A percentile compares a stretch with the other conserved stretches of the same genome.
phyloP scores from a whole-genome alignment of 768 basidiomycete genomes.

The Russula abietina region DNA sequence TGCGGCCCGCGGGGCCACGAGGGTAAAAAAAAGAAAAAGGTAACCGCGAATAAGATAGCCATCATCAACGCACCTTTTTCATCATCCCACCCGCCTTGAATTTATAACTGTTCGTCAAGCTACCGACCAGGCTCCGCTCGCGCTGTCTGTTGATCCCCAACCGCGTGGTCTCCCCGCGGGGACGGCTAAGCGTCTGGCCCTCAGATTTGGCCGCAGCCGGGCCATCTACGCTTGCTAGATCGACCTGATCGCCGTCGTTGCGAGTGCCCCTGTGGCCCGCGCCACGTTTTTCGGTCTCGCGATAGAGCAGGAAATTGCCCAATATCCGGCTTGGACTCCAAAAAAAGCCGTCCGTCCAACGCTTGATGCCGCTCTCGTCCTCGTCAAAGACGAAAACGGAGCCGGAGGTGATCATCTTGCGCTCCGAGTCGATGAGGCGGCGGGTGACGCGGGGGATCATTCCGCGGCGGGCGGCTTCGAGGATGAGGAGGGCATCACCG shows the following conservation, averaged over 20 bases:
- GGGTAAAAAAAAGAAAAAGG: neutral
- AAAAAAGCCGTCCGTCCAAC: constrained; percentile 96
- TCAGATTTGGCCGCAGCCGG: constrained; percentile 26
- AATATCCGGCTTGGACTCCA: constrained; percentile 93
- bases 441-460: constrained; percentile 90
- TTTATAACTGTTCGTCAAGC: constrained; percentile 87
- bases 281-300: constrained; percentile 84
- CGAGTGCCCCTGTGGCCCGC: constrained; percentile 54
- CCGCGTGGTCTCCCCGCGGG: constrained; percentile 47
- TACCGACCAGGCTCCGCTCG: constrained; percentile 81
- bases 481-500: constrained; percentile 90
- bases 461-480: constrained; percentile 87
- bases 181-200: constrained; percentile 51
- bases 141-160: constrained; percentile 59
- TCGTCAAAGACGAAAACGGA: constrained; percentile 98
- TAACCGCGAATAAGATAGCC: neutral
- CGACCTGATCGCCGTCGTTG: constrained; percentile 34
- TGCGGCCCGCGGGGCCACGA: neutral
- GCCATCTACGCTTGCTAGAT: constrained; percentile 20
- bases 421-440: constrained; percentile 85
- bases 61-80: constrained; percentile 81
- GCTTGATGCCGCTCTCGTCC: constrained; percentile 93
- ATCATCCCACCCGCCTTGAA: constrained; percentile 91
- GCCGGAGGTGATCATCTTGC: constrained; percentile 88
- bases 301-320: constrained; percentile 92